These are phyloP conservation scores for Aspergillus sp. DNA, from an alignment of 2,329 filamentous ascomycete genomes.

Conservation along the genomic window DNA sequence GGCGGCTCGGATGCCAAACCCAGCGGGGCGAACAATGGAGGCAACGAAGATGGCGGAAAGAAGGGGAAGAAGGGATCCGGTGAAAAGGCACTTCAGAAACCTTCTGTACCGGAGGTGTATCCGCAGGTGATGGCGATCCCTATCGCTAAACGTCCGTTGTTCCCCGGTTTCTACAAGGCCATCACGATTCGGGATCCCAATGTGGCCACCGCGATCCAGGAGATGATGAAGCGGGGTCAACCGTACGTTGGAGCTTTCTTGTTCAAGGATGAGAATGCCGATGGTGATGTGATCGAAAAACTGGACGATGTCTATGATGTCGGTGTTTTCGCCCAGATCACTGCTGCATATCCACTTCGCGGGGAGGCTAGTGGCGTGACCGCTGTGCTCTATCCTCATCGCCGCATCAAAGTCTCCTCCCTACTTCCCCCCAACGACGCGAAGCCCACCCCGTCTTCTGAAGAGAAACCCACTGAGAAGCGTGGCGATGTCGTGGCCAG, in stretches of 20 bases:
- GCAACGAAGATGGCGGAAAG: constrained; percentile 64
- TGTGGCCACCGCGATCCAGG: constrained; percentile 86
- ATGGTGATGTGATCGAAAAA: constrained; percentile 89
- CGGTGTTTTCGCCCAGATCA: constrained; percentile 96
- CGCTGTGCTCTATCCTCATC: constrained; percentile 92
- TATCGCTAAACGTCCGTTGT: constrained; percentile 87
- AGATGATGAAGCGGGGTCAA: constrained; percentile 95
- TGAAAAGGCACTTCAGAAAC: constrained; percentile 82
- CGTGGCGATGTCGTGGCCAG: constrained; percentile 95
- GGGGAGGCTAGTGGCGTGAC: constrained; percentile 84
- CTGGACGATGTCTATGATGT: constrained; percentile 91
- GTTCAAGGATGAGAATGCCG: constrained; percentile 92
- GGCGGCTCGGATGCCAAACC: constrained; percentile 45
- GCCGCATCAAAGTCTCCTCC: constrained; percentile 85
- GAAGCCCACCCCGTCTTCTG: constrained; percentile 30
- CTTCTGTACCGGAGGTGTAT: constrained; percentile 88
- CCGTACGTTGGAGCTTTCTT: constrained; percentile 96
- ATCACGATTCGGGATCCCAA: constrained; percentile 94
- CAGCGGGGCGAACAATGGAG: constrained; percentile 53
- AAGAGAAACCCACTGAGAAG: constrained; percentile 59
- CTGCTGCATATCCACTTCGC: constrained; percentile 83
- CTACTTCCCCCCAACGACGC: constrained; percentile 66
- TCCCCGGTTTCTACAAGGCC: constrained; percentile 98
- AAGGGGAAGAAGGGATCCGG: constrained; percentile 66
- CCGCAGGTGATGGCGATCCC: constrained; percentile 97